Evolutionary conservation across 2,329 filamentous ascomycete genomes (phyloP).

Genomic region (Penicillium brevicompactum): DNA sequence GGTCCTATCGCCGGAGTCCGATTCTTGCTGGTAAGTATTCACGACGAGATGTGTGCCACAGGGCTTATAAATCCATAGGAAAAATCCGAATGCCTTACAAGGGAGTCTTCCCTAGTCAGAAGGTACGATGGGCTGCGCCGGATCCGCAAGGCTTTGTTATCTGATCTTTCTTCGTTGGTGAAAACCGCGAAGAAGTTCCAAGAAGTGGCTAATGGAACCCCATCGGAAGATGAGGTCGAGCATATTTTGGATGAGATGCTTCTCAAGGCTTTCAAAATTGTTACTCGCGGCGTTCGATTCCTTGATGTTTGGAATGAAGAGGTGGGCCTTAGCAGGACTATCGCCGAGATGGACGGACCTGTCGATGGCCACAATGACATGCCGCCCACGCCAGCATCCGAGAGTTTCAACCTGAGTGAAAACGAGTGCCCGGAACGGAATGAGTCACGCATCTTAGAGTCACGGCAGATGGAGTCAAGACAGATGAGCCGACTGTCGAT

Average conservation of each 20-base stretch:
- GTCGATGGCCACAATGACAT: conserved; percentile 29
- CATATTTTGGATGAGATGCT: conserved; percentile 86
- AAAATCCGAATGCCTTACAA: conserved; percentile 80
- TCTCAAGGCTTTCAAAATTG: conserved; percentile 87
- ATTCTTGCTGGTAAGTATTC: conserved; percentile 73
- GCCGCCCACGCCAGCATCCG: conserved; percentile 42
- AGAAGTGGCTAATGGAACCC: conserved; percentile 63
- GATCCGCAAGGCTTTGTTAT: conserved; percentile 82
- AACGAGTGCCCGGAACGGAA: conserved; percentile 29
- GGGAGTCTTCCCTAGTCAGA: conserved; percentile 75
- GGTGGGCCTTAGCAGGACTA: conserved; percentile 47
- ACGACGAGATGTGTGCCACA: background rate
- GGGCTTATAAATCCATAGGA: conserved; percentile 60
- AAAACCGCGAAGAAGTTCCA: conserved; percentile 86
- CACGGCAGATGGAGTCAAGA: conserved; percentile 7
- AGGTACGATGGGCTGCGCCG: conserved; percentile 74
- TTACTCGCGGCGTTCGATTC: conserved; percentile 87
- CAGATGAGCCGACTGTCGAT: conserved; percentile 25
- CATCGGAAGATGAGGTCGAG: conserved; percentile 44
- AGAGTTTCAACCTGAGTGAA: conserved; percentile 37
- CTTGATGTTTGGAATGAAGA: conserved; percentile 77
- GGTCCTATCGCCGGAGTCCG: conserved; percentile 92
- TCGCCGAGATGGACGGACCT: conserved; percentile 39
- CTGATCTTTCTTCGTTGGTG: conserved; percentile 85
- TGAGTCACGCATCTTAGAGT: conserved; percentile 28